Evolutionary conservation across 2,329 filamentous ascomycete genomes (phyloP), one percentile per base, ranked within the genome.

Genomic region (Colletotrichum chrysophilum): DNA sequence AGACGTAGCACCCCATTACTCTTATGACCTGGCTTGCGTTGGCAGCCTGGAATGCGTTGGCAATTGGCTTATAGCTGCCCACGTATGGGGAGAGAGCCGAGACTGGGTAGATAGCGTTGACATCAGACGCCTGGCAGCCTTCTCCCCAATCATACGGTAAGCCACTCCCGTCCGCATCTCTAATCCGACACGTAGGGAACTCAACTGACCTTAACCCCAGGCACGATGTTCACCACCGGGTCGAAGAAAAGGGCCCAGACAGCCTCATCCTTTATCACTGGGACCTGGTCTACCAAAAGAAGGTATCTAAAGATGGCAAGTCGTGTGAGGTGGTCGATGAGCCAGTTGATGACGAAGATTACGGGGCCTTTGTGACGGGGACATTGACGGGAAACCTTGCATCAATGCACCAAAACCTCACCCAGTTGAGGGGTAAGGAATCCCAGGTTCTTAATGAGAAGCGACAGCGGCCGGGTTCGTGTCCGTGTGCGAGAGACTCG

Each of bases 381-480:
- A n/a, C n/a, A 13, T 24, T 13, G 43, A 21, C 8, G 43, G 2
- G 12, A 13, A 52, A 21, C 3, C n/a, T 21, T 52, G 43, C 43
- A 52, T 52, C 43, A 52, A 52, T 52, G 12, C n/a, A 24, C 0
- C 43, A 1, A 52, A 13, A 4, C 6, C 43, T 7, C n/a, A 13
- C 2, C 0, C n/a, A 52, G 12, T 24, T 13, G 43, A 52, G n/a
- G 43, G 1, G 0, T 13, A 13, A 52, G 1, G n/a, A 52, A 13
- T 21, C 6, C 43, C n/a, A 21, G n/a, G 10, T 21, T 52, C 43
- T 13, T 52, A 3, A 13, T 4, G n/a, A 21, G 43, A 52, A 21
- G 43, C 43, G n/a, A 21, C n/a, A 52, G n/a, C 43, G n/a, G 43
- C 10, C n/a, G 43, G 10, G n/a, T 0, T 13, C 43, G n/a, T 52